Conservation (phyloP, 164 flowering plant genomes). For the grape (Vitis vinifera) region DNA sequence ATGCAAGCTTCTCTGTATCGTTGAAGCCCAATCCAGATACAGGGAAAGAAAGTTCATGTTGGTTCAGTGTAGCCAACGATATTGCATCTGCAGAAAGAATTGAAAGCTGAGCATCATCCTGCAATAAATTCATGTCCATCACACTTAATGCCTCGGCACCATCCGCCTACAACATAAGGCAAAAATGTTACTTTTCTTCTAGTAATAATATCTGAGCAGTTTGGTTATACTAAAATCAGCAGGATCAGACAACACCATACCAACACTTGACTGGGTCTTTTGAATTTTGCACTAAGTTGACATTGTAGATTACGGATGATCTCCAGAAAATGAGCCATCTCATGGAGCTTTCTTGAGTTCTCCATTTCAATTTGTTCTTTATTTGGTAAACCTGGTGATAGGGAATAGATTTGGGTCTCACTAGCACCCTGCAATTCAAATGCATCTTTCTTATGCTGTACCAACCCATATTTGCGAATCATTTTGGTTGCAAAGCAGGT, state of each 20-base stretch:
- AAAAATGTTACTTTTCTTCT: conserved; percentile 5
- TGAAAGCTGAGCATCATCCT: conserved; percentile 46
- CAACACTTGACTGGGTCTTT: conserved; percentile 54
- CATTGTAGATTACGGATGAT: conserved; percentile 68
- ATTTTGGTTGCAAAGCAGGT: conserved; percentile 76
- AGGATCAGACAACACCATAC: conserved; percentile 34
- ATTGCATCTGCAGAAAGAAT: conserved; percentile 25
- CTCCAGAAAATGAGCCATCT: conserved; percentile 81
- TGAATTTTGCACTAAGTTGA: conserved; percentile 45
- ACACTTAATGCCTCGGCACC: conserved; percentile 26
- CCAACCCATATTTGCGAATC: conserved; percentile 70
- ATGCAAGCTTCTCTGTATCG: conserved; percentile 44
- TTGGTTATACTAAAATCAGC: neutral
- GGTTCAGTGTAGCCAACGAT: conserved; percentile 26
- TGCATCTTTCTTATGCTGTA: conserved; percentile 39
- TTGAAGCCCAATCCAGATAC: conserved; percentile 20
- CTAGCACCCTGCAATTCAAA: conserved; percentile 15
- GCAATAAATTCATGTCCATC: conserved; percentile 17
- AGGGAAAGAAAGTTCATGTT: conserved; percentile 29
- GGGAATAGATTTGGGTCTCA: conserved; percentile 15
- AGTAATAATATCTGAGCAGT: neutral
- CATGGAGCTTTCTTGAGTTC: conserved; percentile 47
- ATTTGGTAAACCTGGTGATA: conserved; percentile 23
- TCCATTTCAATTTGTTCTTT: conserved; percentile 22
- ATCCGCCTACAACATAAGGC: conserved; percentile 41